phyloP scores from a whole-genome alignment of 2,329 filamentous ascomycete genomes.

The Laburnicola sp. region DNA sequence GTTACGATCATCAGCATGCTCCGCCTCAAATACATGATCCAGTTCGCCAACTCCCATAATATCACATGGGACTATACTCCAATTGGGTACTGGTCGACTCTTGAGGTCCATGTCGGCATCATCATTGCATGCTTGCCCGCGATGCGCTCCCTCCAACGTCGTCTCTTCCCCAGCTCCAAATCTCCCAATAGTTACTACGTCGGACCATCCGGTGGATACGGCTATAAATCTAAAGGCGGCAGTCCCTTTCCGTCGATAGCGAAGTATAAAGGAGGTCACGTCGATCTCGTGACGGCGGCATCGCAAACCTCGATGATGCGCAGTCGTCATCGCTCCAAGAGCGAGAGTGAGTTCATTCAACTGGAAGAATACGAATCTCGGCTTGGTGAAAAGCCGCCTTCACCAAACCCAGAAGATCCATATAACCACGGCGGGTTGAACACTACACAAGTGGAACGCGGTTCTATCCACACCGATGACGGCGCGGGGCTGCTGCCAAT shows the following conservation, averaged over 20 bases:
- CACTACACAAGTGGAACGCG: conserved; percentile 14
- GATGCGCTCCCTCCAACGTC: conserved; percentile 22
- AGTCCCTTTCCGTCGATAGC: conserved; percentile 9
- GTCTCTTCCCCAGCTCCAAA: conserved; percentile 18
- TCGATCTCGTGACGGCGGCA: conserved; percentile 4
- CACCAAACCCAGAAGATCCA: neutral
- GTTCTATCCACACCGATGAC: conserved; percentile 9
- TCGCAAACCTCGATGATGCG: conserved; percentile 13
- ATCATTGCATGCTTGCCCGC: conserved; percentile 31
- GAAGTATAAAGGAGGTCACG: conserved; percentile 3
- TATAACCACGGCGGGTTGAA: conserved; percentile 6
- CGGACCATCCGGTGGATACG: conserved; percentile 1
- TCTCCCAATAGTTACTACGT: conserved; percentile 12
- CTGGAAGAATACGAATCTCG: conserved; percentile 17
- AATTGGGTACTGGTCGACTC: conserved; percentile 29
- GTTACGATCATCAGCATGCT: conserved; percentile 51
- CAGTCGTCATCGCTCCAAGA: conserved; percentile 5
- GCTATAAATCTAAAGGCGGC: conserved; percentile 11
- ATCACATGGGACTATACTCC: conserved; percentile 39
- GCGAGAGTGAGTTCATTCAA: conserved; percentile 19
- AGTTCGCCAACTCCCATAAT: conserved; percentile 49
- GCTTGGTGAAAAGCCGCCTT: neutral
- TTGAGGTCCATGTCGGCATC: conserved; percentile 33
- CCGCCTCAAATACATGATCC: conserved; percentile 48
- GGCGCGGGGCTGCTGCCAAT: conserved; percentile 5